Evolutionary conservation across 1,284 basidiomycete genomes (phyloP).

Genomic region (Boletus albobrunnescens): DNA sequence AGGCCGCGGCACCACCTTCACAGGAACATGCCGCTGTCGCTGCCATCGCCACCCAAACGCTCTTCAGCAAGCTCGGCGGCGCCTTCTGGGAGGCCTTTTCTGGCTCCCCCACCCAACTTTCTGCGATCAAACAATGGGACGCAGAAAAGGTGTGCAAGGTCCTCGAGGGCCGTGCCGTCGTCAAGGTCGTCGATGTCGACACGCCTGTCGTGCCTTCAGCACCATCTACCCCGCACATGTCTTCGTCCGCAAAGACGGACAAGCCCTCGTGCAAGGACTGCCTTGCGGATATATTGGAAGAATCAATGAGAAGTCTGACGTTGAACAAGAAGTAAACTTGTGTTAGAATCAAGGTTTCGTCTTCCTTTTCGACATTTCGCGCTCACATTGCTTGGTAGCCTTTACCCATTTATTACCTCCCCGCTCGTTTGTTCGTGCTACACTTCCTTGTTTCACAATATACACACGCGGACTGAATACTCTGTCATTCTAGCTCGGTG

Average conservation of each 20-base stretch:
- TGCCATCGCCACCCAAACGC: conserved; percentile 65
- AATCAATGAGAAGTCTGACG: conserved; percentile 59
- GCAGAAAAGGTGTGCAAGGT: conserved; percentile 73
- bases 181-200: conserved; percentile 71
- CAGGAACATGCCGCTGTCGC: conserved; percentile 49
- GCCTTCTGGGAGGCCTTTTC: conserved; percentile 83
- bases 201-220: conserved; percentile 3
- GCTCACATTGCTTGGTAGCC: conserved; percentile 2
- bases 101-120: conserved; percentile 35
- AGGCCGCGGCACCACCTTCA: conserved; percentile 22
- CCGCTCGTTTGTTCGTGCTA: too few species aligned
- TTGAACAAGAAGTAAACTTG: conserved; percentile 45
- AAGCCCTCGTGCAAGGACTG: conserved; percentile 30
- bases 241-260: conserved; percentile 17
- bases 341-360: background rate
- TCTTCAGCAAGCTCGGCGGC: conserved; percentile 58
- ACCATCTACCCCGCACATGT: background rate
- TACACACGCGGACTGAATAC: conserved; percentile 3
- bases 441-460: conserved; percentile 8
- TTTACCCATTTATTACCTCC: conserved; percentile 9
- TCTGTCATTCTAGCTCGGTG: too few species aligned
- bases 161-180: conserved; percentile 71
- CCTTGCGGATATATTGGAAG: conserved; percentile 48
- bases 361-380: background rate
- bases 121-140: conserved; percentile 47